These are phyloP conservation scores for Leucocoprinus sp. DNA, from an alignment of 768 basidiomycete species.

Conservation along the genomic window DNA sequence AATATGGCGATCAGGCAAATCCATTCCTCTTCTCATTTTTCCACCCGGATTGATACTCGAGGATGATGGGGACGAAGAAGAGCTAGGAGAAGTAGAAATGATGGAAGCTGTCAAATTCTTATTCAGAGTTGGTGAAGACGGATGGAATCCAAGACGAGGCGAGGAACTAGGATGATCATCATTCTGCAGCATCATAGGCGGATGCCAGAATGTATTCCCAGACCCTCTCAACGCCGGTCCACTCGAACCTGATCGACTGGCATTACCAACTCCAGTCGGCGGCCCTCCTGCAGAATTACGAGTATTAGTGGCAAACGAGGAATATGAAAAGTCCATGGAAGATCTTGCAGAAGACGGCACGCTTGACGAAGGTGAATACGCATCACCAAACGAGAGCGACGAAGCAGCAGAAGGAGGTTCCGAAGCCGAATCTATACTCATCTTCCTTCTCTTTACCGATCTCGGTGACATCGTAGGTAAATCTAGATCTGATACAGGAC, in stretches of 20 bases:
- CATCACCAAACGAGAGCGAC: conserved; percentile 52
- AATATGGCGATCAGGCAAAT: background rate
- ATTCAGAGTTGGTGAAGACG: conserved; percentile 27
- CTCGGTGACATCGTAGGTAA: conserved; percentile 38
- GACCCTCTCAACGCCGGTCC: conserved; percentile 49
- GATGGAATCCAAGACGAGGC: conserved; percentile 55
- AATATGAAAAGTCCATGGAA: conserved; percentile 65
- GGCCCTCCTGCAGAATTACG: conserved; percentile 30
- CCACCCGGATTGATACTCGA: background rate
- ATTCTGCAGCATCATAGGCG: conserved; percentile 56
- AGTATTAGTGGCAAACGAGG: too few relatives aligned
- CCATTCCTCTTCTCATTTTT: conserved; percentile 7
- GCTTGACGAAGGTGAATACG: conserved; percentile 51
- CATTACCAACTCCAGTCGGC: too few relatives aligned
- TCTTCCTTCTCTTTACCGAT: conserved; percentile 57
- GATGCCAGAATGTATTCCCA: conserved; percentile 70
- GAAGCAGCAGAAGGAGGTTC: conserved; percentile 58
- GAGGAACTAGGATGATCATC: conserved; percentile 24
- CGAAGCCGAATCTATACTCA: conserved; percentile 52
- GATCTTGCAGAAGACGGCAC: conserved; percentile 40
- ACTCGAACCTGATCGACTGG: too few relatives aligned
- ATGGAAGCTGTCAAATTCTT: conserved; percentile 5
- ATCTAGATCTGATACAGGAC: conserved; percentile 23
- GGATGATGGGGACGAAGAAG: conserved; percentile 3
- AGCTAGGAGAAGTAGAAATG: conserved; percentile 40